Conservation (phyloP, 176 grass and related monocot species). For the Avena insularis region DNA sequence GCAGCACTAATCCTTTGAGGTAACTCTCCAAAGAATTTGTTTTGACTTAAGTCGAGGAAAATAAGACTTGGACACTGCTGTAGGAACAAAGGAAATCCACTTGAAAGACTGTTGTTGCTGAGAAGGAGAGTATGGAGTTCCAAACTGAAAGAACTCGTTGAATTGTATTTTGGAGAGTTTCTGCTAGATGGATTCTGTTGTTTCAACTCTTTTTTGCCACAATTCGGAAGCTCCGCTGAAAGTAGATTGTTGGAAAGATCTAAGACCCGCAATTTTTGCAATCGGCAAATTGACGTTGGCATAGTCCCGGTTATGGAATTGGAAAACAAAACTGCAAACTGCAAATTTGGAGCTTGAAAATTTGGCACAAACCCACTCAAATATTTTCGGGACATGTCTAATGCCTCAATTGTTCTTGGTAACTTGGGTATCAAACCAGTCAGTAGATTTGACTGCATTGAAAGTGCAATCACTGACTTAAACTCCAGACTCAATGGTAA, state of each 20-base stretch:
- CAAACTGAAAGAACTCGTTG: neutral
- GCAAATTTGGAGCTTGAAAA: neutral
- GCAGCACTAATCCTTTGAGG: neutral
- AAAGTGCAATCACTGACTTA: neutral
- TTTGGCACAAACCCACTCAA: neutral
- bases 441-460: too few relatives aligned
- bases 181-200: neutral
- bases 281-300: neutral
- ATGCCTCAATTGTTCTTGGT: neutral
- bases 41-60: neutral
- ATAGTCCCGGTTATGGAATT: neutral
- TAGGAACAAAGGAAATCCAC: neutral
- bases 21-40: neutral
- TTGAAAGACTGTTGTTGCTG: neutral
- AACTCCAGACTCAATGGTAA: slow-evolving; percentile 31
- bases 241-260: neutral
- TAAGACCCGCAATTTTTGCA: neutral
- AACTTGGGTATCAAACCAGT: neutral
- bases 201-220: neutral
- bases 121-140: neutral
- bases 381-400: neutral
- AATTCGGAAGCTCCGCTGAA: neutral
- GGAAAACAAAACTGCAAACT: neutral
- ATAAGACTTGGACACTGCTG: neutral
- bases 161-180: rapidly evolving